phyloP scores from a whole-genome alignment of 176 grass and related monocot genomes.

The Zizania latifolia region DNA sequence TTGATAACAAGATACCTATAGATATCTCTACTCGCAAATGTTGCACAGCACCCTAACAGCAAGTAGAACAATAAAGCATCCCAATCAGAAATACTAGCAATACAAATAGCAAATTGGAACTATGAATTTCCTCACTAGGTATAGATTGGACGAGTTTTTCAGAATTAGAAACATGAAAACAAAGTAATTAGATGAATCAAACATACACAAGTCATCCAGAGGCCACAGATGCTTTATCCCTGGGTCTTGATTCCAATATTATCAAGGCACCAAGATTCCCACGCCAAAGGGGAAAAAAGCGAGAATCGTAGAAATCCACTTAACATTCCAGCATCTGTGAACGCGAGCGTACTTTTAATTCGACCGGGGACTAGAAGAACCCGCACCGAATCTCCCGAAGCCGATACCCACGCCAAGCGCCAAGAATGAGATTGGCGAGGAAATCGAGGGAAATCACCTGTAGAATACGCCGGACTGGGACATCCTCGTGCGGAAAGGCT shows the following conservation, averaged over 20 bases:
- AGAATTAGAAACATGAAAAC: background rate
- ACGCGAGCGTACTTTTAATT: background rate
- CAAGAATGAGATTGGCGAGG: background rate
- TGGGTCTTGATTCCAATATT: background rate
- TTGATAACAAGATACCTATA: background rate
- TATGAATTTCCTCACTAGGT: background rate
- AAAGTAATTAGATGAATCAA: background rate
- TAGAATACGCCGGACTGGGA: constrained; percentile 60
- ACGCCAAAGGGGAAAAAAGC: background rate
- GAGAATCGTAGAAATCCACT: background rate
- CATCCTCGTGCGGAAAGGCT: constrained; percentile 46
- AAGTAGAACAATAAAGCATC: background rate
- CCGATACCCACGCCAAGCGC: no score
- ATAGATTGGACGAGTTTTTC: background rate
- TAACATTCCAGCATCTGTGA: background rate
- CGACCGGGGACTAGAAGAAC: background rate
- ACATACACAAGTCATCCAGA: background rate
- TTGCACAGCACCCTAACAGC: background rate
- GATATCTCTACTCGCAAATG: background rate
- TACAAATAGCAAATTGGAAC: background rate
- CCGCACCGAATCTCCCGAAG: background rate
- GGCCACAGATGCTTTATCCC: background rate
- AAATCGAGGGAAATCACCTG: constrained; percentile 37
- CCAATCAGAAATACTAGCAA: background rate
- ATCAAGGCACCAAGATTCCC: constrained; percentile 7